Evolutionary conservation across 352 stramenopile species (phyloP).

Genomic region (Hyaloperonospora brassicae): DNA sequence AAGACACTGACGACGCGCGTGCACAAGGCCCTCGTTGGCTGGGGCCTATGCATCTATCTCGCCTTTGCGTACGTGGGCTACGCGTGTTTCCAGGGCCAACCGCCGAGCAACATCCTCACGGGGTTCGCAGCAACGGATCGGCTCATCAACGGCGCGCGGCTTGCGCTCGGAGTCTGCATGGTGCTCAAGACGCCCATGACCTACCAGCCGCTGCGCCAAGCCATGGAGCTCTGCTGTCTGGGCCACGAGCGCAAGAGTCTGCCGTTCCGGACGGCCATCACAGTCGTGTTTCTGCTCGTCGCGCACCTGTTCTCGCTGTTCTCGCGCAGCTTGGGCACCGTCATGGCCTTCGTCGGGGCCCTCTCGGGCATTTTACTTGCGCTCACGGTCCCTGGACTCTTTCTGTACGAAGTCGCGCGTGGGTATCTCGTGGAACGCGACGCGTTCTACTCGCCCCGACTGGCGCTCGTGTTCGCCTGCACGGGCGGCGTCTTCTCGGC

Average conservation of each 20-base stretch:
- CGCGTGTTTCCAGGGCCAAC: conserved; percentile 70
- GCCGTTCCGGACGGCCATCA: conserved; percentile 57
- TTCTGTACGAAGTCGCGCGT: conserved; percentile 65
- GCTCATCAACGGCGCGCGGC: conserved; percentile 69
- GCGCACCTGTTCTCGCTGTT: conserved; percentile 55
- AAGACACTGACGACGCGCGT: conserved; percentile 62
- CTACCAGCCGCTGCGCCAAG: conserved; percentile 75
- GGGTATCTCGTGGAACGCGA: conserved; percentile 42
- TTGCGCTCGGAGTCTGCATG: conserved; percentile 68
- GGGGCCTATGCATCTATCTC: conserved; percentile 51
- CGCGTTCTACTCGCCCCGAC: conserved; percentile 46
- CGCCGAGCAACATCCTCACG: conserved; percentile 80
- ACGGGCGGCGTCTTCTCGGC: conserved; percentile 48
- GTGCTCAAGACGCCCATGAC: conserved; percentile 80
- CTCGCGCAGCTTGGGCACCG: conserved; percentile 53
- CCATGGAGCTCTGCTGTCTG: conserved; percentile 63
- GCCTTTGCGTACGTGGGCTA: conserved; percentile 63
- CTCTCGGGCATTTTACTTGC: conserved; percentile 64
- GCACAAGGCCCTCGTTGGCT: conserved; percentile 49
- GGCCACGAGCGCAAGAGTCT: conserved; percentile 65
- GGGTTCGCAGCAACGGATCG: conserved; percentile 58
- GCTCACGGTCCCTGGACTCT: conserved; percentile 61
- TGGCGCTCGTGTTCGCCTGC: conserved; percentile 42
- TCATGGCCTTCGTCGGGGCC: conserved; percentile 73
- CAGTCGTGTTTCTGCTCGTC: conserved; percentile 58